These are phyloP conservation scores for Pleurotus eryngii DNA, from an alignment of 768 basidiomycete genomes.

Conservation along the genomic window DNA sequence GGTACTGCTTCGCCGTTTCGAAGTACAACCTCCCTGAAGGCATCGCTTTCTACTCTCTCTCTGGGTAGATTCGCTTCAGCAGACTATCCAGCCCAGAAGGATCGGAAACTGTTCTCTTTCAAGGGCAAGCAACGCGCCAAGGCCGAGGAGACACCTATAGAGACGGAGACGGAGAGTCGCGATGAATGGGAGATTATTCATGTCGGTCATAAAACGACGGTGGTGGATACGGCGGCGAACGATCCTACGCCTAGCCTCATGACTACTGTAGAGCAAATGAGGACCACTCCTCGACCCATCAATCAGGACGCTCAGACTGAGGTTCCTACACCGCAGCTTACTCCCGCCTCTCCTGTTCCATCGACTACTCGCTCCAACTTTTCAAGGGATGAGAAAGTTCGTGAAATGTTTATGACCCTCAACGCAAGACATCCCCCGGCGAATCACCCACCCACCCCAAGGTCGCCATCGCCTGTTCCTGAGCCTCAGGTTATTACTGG, in stretches of 20 bases:
- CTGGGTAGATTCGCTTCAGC: conserved; percentile 27
- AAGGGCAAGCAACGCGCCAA: conserved; percentile 39
- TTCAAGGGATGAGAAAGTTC: conserved; percentile 2
- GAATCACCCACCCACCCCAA: neutral
- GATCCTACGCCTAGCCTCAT: too few species aligned
- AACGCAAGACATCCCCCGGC: neutral
- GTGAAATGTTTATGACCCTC: conserved; percentile 3
- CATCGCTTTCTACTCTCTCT: conserved; percentile 30
- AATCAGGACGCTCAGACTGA: neutral
- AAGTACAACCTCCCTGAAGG: conserved; percentile 44
- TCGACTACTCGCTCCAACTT: conserved; percentile 8
- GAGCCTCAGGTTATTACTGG: conserved; percentile 4
- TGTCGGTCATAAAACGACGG: neutral
- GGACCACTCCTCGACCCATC: too few species aligned
- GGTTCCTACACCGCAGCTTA: conserved; percentile 4
- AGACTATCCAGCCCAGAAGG: neutral
- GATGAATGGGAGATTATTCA: neutral
- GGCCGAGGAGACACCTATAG: conserved; percentile 30
- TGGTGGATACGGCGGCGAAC: too few species aligned
- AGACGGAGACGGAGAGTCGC: neutral
- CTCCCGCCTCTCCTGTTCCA: conserved; percentile 11
- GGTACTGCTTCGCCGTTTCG: conserved; percentile 35
- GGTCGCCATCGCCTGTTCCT: conserved; percentile 6
- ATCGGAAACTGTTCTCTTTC: conserved; percentile 30
- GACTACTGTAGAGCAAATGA: too few species aligned